Evolutionary conservation across 257 asterid species (phyloP).

Genomic region (Craterostigma plantagineum): DNA sequence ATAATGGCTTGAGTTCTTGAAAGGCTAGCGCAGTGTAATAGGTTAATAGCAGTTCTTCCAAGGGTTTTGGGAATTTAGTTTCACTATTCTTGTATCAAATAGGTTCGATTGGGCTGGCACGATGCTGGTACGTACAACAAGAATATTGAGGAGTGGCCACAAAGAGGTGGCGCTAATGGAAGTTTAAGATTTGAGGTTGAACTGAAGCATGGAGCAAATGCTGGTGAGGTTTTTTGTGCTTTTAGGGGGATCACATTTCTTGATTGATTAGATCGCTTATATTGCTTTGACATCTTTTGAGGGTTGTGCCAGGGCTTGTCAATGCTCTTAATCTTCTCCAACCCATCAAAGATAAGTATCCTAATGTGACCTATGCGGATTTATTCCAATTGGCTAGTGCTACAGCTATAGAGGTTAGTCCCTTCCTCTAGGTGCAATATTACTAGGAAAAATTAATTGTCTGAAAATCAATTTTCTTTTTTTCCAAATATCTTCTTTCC

Average conservation of each 20-base stretch:
- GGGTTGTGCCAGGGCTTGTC: constrained; percentile 54
- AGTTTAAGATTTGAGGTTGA: constrained; percentile 89
- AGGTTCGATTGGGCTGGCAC: constrained; percentile 83
- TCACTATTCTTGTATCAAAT: too few species aligned
- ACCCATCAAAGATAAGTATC: constrained; percentile 86
- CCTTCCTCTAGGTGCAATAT: constrained; percentile 1
- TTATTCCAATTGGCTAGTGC: constrained; percentile 96
- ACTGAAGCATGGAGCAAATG: constrained; percentile 90
- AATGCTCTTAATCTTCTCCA: constrained; percentile 92
- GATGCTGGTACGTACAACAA: constrained; percentile 96
- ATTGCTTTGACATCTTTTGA: constrained; percentile 18
- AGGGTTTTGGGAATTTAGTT: too few species aligned
- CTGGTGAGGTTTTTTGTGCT: constrained; percentile 32
- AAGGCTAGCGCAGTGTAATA: constrained; percentile 7
- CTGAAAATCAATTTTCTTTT: constrained; percentile 8
- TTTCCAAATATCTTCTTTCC: constrained; percentile 6
- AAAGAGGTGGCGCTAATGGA: constrained; percentile 94
- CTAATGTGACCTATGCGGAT: constrained; percentile 74
- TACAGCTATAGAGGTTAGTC: constrained; percentile 72
- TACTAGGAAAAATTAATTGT: constrained; percentile 5
- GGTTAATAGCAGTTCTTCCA: constrained; percentile 15
- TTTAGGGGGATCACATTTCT: constrained; percentile 1
- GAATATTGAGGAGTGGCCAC: constrained; percentile 83
- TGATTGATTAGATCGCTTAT: neutral
- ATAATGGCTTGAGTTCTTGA: too few species aligned